Evolutionary conservation across 768 basidiomycete species (phyloP).

Genomic region (Sporobolomyces roseus): DNA sequence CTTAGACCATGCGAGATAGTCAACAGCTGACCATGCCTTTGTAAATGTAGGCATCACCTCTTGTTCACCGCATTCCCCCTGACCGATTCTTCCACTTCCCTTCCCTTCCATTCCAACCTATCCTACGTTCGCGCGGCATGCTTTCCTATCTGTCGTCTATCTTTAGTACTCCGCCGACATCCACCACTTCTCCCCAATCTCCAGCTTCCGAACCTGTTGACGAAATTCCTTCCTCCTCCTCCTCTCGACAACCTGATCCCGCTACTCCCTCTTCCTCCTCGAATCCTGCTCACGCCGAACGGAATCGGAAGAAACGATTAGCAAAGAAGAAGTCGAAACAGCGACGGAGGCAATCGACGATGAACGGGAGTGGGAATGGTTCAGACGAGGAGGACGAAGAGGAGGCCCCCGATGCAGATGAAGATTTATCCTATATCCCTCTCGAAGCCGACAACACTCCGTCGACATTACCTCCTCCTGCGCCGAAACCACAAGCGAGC

Average conservation of each 20-base stretch:
- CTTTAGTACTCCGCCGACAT: background rate
- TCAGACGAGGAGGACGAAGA: background rate
- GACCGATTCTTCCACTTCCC: too few relatives aligned
- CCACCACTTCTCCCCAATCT: background rate
- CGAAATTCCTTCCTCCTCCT: background rate
- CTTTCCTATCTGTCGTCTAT: conserved; percentile 6
- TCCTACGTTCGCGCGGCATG: too few relatives aligned
- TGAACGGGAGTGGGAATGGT: background rate
- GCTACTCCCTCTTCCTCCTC: too few relatives aligned
- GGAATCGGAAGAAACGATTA: conserved; percentile 17
- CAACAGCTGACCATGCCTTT: too few relatives aligned
- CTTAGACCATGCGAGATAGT: too few relatives aligned
- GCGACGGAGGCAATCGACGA: background rate
- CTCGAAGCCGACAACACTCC: conserved; percentile 14
- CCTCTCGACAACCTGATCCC: background rate
- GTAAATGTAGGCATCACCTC: too few relatives aligned
- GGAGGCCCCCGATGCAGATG: conserved; percentile 13
- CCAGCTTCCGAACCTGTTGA: background rate
- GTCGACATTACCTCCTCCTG: background rate
- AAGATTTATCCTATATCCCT: conserved; percentile 13
- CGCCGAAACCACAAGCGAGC: background rate
- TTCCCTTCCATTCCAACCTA: too few relatives aligned
- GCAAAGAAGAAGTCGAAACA: conserved; percentile 16
- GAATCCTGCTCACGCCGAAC: conserved; percentile 1
- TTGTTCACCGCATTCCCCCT: too few relatives aligned